phyloP scores from a whole-genome alignment of 2,329 filamentous ascomycete species.

The Setomelanomma holmii region DNA sequence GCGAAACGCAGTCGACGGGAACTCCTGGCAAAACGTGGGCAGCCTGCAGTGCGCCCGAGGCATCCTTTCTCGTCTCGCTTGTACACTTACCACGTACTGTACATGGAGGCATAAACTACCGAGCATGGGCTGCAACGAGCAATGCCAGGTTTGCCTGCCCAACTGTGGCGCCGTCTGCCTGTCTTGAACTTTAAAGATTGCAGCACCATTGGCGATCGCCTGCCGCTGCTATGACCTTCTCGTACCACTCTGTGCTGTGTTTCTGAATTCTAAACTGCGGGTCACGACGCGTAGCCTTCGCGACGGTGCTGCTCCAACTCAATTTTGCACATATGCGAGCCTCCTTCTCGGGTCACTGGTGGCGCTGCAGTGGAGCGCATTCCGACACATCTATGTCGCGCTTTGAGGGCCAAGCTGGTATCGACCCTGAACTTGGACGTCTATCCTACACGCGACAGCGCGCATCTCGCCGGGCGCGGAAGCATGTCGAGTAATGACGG shows the following conservation, averaged over 20 bases:
- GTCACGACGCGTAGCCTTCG: slow-evolving; percentile 30
- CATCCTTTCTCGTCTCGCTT: neutral
- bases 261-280: slow-evolving; percentile 41
- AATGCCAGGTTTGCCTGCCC: too few species aligned
- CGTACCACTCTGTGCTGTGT: slow-evolving; percentile 1
- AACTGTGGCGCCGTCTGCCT: slow-evolving; percentile 12
- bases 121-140: neutral
- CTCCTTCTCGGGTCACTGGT: slow-evolving; percentile 26
- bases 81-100: too few species aligned
- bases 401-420: neutral
- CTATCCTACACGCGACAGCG: slow-evolving; percentile 1
- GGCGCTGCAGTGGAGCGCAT: slow-evolving; percentile 24
- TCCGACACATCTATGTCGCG: slow-evolving; percentile 23
- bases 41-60: too few species aligned
- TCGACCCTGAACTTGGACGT: neutral
- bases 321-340: slow-evolving; percentile 26
- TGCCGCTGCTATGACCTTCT: slow-evolving; percentile 12
- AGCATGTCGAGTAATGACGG: slow-evolving; percentile 14
- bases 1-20: neutral
- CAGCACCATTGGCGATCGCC: slow-evolving; percentile 20
- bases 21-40: neutral
- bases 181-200: too few species aligned
- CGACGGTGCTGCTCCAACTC: slow-evolving; percentile 17
- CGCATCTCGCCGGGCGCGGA: slow-evolving; percentile 7
- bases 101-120: neutral